phyloP scores from a whole-genome alignment of 176 grass and related monocot species.

The Cymbopogon citratus region DNA sequence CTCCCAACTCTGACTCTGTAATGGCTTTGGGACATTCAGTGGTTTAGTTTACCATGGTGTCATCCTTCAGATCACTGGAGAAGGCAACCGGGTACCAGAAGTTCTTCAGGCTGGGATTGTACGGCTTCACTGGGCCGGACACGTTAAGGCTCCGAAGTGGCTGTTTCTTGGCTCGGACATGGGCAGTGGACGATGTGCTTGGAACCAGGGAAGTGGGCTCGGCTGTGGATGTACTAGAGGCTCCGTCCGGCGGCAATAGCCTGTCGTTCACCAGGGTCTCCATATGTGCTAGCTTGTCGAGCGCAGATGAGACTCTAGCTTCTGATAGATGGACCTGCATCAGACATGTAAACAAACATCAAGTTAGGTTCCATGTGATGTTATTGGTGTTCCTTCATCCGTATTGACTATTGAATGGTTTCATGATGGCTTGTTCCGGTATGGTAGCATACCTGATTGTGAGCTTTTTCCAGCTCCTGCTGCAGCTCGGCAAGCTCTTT shows the following conservation, averaged over 20 bases:
- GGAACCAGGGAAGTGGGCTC: slow-evolving; percentile 42
- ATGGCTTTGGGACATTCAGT: not conserved
- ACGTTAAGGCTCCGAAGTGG: slow-evolving; percentile 49
- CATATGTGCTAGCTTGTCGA: slow-evolving; percentile 82
- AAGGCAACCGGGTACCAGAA: slow-evolving; percentile 99
- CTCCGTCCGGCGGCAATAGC: slow-evolving; percentile 39
- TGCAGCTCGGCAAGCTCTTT: slow-evolving; percentile 81
- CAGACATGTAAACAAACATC: not conserved
- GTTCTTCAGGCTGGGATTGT: slow-evolving; percentile 72
- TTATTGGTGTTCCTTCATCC: not conserved
- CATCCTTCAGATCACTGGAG: slow-evolving; percentile 84
- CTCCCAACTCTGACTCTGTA: not conserved
- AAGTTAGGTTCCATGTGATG: not conserved
- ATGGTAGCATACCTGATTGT: slow-evolving; percentile 57
- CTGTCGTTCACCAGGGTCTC: slow-evolving; percentile 74
- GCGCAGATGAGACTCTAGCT: slow-evolving; percentile 55
- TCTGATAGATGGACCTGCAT: slow-evolving; percentile 77
- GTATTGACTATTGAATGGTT: not conserved
- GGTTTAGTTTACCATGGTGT: slow-evolving; percentile 73
- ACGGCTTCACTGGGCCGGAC: slow-evolving; percentile 76
- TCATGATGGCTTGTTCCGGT: not conserved
- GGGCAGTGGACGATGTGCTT: slow-evolving; percentile 45
- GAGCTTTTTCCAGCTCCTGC: slow-evolving; percentile 60
- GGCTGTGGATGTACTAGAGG: slow-evolving; percentile 31
- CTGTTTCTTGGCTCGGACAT: slow-evolving; percentile 32